These are phyloP conservation scores for Akebia trifoliata DNA, from an alignment of 164 flowering plant genomes.

Conservation along the genomic window DNA sequence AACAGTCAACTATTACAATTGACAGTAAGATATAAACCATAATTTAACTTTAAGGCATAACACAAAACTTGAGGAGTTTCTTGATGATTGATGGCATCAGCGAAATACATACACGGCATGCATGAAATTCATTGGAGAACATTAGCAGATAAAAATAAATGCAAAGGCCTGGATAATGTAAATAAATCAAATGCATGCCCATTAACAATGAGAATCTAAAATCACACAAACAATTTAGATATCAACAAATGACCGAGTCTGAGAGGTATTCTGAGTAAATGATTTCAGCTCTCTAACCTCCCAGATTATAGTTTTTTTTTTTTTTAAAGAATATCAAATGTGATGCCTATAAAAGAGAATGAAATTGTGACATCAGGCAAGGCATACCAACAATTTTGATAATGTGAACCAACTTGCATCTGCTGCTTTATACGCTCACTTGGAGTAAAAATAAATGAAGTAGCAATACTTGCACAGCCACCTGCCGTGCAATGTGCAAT, in stretches of 20 bases:
- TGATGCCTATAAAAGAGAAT: not conserved
- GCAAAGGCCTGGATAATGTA: too few species aligned
- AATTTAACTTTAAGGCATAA: not conserved
- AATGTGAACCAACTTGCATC: slow-evolving; percentile 90
- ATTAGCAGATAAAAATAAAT: too few species aligned
- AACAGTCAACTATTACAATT: not conserved
- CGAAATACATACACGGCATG: not conserved
- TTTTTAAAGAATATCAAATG: not conserved
- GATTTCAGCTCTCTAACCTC: too few species aligned
- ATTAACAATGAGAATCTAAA: not conserved
- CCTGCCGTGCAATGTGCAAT: slow-evolving; percentile 86
- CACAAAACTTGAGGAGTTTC: not conserved
- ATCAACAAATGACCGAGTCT: not conserved
- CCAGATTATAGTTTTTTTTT: too few species aligned
- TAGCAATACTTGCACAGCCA: slow-evolving; percentile 96
- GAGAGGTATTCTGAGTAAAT: too few species aligned
- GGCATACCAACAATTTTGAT: slow-evolving; percentile 77
- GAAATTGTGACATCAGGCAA: too few species aligned
- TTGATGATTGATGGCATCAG: not conserved
- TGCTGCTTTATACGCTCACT: slow-evolving; percentile 98
- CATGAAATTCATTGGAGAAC: too few species aligned
- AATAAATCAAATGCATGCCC: not conserved
- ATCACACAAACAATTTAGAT: not conserved
- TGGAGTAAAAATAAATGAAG: slow-evolving; percentile 94
- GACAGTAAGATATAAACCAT: not conserved